Percentiles rank a stretch among this genome's conserved stretches.
These are phyloP conservation scores for Tuber aestivum DNA, from an alignment of 495 filamentous ascomycete species.

Conservation along the genomic window DNA sequence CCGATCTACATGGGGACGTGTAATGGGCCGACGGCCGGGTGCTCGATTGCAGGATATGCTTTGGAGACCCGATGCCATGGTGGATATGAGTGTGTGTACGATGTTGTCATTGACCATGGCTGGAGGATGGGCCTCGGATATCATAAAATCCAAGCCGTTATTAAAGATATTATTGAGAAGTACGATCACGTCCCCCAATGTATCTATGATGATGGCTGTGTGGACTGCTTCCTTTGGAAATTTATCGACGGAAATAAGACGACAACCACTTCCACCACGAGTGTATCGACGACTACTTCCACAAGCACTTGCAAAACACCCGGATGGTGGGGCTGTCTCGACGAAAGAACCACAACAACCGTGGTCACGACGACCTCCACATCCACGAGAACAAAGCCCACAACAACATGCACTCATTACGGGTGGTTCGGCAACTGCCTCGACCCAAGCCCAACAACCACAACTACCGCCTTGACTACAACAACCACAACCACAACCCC, in stretches of 20 bases:
- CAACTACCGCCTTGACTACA: conserved; percentile 6
- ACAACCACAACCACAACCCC: conserved; percentile 43
- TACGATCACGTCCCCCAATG: conserved; percentile 77
- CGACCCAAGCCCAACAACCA: conserved; percentile 47
- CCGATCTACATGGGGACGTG: conserved; percentile 92
- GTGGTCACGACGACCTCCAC: conserved; percentile 44
- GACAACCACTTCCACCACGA: conserved; percentile 58
- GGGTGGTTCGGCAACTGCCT: conserved; percentile 57
- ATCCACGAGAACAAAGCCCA: conserved; percentile 39
- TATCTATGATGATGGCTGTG: conserved; percentile 63
- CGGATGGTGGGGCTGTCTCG: conserved; percentile 67
- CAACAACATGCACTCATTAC: conserved; percentile 50
- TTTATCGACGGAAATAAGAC: conserved; percentile 86
- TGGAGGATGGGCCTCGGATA: conserved; percentile 82
- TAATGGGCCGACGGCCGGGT: conserved; percentile 78
- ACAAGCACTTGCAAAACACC: conserved; percentile 55
- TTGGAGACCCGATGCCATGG: conserved; percentile 88
- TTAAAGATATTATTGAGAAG: conserved; percentile 72
- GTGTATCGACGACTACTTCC: conserved; percentile 48
- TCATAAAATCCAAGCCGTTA: conserved; percentile 79
- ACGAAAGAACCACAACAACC: conserved; percentile 50
- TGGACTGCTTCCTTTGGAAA: conserved; percentile 90
- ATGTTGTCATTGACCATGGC: conserved; percentile 80
- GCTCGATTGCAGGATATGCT: conserved; percentile 89
- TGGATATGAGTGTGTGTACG: conserved; percentile 79